Evolutionary conservation across 768 basidiomycete genomes (phyloP).

Genomic region (Mycena vitilis): DNA sequence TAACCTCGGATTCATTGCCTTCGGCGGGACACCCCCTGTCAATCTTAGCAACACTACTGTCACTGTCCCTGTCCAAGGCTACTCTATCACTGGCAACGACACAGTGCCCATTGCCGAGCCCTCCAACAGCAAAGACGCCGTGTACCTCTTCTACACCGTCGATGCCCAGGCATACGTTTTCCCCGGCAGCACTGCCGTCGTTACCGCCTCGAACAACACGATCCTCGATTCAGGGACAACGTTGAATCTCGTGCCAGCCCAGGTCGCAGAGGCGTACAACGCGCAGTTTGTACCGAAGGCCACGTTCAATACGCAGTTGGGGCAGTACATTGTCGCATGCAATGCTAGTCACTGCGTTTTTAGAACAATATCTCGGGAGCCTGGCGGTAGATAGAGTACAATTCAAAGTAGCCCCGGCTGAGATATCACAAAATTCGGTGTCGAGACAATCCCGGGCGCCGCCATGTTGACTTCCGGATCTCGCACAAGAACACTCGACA

Average conservation of each 20-base stretch:
- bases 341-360: no score
- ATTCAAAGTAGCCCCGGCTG: no score
- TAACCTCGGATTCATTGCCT: conserved; percentile 38
- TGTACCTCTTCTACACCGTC: conserved; percentile 36
- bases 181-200: conserved; percentile 26
- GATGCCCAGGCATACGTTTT: conserved; percentile 37
- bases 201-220: conserved; percentile 27
- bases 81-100: conserved; percentile 9
- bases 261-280: conserved; percentile 35
- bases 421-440: no score
- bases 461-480: no score
- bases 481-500: no score
- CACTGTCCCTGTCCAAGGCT: conserved; percentile 38
- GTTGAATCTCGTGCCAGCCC: conserved; percentile 36
- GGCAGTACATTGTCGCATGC: conserved; percentile 34
- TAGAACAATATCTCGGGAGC: no score
- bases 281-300: conserved; percentile 38
- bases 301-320: conserved; percentile 23
- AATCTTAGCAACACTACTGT: conserved; percentile 27
- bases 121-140: conserved; percentile 13
- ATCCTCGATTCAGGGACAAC: conserved; percentile 36
- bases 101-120: conserved; percentile 18
- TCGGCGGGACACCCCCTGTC: conserved; percentile 41
- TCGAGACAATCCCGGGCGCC: no score
- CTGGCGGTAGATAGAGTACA: no score